A percentile compares a stretch with the other conserved stretches of the same genome.
These are phyloP conservation scores for Globisporangium uncinulatum DNA, from an alignment of 352 stramenopile species.

Conservation along the genomic window DNA sequence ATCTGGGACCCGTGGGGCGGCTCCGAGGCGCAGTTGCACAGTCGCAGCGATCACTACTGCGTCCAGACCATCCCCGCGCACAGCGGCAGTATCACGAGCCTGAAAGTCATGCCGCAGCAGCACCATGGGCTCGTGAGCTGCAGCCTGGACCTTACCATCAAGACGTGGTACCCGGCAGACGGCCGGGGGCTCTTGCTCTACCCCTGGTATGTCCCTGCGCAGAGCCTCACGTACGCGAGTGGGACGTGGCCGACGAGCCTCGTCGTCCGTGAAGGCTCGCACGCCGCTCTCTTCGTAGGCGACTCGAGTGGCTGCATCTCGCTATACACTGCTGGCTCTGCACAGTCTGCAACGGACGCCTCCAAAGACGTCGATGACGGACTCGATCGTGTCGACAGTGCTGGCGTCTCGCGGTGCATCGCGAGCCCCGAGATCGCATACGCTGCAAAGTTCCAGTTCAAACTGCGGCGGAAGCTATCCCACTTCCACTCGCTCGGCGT, in stretches of 20 bases:
- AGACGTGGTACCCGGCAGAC: conserved; percentile 55
- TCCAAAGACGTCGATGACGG: conserved; percentile 5
- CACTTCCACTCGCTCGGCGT: conserved; percentile 67
- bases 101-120: conserved; percentile 41
- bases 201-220: conserved; percentile 54
- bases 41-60: conserved; percentile 27
- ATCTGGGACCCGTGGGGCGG: conserved; percentile 64
- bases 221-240: conserved; percentile 48
- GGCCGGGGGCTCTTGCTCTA: conserved; percentile 58
- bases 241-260: conserved; percentile 52
- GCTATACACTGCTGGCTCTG: conserved; percentile 34
- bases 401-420: background rate
- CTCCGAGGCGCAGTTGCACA: conserved; percentile 32
- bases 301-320: conserved; percentile 59
- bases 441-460: conserved; percentile 32
- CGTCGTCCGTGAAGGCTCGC: conserved; percentile 42
- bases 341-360: conserved; percentile 5
- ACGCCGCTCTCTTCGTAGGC: conserved; percentile 46
- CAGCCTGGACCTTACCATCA: conserved; percentile 63
- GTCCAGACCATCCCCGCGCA: conserved; percentile 67
- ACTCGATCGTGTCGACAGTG: background rate
- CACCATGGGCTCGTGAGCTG: conserved; percentile 57
- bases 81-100: conserved; percentile 38
- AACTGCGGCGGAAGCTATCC: conserved; percentile 50
- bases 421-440: conserved; percentile 9